These are phyloP conservation scores for Herpetomonas tarakana DNA, from an alignment of 208 protist species.

Conservation along the genomic window DNA sequence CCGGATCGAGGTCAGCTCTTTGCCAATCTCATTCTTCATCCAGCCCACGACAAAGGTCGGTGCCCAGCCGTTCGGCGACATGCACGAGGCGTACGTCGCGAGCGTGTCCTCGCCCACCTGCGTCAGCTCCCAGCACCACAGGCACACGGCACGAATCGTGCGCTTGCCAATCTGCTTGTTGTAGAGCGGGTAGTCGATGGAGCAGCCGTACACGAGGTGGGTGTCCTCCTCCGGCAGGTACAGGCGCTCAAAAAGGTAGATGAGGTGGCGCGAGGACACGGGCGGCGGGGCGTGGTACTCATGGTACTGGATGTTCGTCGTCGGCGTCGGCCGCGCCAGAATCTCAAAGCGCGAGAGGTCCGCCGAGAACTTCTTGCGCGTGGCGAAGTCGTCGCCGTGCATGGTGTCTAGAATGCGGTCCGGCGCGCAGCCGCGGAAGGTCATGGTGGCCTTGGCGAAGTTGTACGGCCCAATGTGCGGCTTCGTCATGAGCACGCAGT, in stretches of 20 bases:
- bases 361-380: conserved; percentile 58
- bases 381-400: conserved; percentile 49
- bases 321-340: conserved; percentile 43
- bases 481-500: conserved; percentile 69
- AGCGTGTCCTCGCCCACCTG: conserved; percentile 36
- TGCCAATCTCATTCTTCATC: conserved; percentile 79
- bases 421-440: conserved; percentile 41
- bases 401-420: conserved; percentile 59
- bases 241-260: conserved; percentile 69
- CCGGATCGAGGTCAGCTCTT: conserved; percentile 63
- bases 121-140: conserved; percentile 72
- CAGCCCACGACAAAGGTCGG: conserved; percentile 84
- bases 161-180: conserved; percentile 23
- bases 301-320: conserved; percentile 64
- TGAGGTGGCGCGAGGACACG: conserved; percentile 63
- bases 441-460: conserved; percentile 73
- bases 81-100: conserved; percentile 73
- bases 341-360: conserved; percentile 58
- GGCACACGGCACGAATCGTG: conserved; percentile 32
- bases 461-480: conserved; percentile 78
- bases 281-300: conserved; percentile 70
- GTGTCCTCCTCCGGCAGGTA: conserved; percentile 59
- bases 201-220: conserved; percentile 81
- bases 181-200: conserved; percentile 44
- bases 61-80: conserved; percentile 84